Percentiles rank a stretch among this genome's conserved stretches.
Conservation (phyloP, 2,329 filamentous ascomycete genomes). For the Calonectria pauciramosa region DNA sequence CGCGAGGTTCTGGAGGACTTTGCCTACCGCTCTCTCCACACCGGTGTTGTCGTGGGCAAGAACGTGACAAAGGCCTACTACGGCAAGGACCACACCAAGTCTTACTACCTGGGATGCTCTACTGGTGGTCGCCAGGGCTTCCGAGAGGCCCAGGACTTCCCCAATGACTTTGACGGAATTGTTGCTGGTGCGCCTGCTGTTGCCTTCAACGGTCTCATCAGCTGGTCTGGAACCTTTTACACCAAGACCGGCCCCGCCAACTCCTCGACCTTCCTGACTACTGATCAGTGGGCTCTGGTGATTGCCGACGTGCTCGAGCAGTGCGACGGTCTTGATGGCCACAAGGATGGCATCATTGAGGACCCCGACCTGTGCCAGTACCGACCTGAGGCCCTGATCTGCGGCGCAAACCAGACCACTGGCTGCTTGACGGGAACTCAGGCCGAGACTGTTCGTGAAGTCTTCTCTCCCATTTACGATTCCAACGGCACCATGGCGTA, state of each 20-base stretch:
- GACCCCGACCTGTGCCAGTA: conserved; percentile 60
- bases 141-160: conserved; percentile 65
- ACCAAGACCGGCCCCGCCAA: background rate
- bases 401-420: conserved; percentile 57
- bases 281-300: conserved; percentile 56
- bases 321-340: conserved; percentile 64
- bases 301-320: conserved; percentile 59
- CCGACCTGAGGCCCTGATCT: conserved; percentile 56
- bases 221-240: conserved; percentile 29
- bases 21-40: conserved; percentile 57
- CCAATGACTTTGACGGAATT: conserved; percentile 67
- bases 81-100: conserved; percentile 53
- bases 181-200: conserved; percentile 62
- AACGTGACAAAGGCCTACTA: conserved; percentile 64
- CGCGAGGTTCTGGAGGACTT: conserved; percentile 54
- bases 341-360: conserved; percentile 63
- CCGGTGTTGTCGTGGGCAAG: conserved; percentile 63
- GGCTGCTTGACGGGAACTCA: conserved; percentile 22
- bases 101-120: conserved; percentile 71
- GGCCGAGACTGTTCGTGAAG: conserved; percentile 4
- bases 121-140: conserved; percentile 72
- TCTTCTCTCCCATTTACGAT: conserved; percentile 15
- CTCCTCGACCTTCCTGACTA: conserved; percentile 38
- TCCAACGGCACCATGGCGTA: conserved; percentile 53
- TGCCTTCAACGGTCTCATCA: conserved; percentile 60